phyloP scores from a whole-genome alignment of 805 yeast genomes.

The Vanderwaltozyma yarrowii region DNA sequence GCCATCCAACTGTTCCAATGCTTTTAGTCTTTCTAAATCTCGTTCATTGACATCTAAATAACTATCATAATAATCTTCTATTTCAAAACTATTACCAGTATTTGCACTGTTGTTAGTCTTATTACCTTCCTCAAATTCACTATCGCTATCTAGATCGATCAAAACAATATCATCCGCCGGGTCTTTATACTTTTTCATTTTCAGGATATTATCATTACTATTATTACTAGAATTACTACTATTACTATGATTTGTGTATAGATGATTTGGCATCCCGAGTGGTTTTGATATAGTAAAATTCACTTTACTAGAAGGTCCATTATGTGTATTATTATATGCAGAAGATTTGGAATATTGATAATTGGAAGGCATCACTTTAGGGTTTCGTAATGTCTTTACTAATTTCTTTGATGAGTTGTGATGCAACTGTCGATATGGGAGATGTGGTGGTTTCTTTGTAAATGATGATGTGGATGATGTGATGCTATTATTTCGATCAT shows the following conservation, averaged over 20 bases:
- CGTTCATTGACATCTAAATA: constrained; percentile 12
- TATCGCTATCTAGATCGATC: constrained; percentile 1
- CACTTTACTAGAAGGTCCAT: constrained; percentile 4
- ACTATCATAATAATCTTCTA: constrained; percentile 16
- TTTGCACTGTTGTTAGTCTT: neutral
- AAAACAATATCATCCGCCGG: neutral
- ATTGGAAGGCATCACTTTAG: neutral
- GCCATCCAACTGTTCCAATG: constrained; percentile 10
- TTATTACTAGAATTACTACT: neutral
- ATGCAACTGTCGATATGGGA: neutral
- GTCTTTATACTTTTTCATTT: neutral
- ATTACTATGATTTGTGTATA: neutral
- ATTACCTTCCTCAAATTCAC: neutral
- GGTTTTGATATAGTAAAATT: constrained; percentile 24
- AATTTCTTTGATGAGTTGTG: constrained; percentile 13
- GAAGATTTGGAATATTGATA: neutral
- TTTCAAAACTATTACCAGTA: constrained; percentile 9
- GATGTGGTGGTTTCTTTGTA: constrained; percentile 7
- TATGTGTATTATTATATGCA: neutral
- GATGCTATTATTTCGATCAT: constrained; percentile 1
- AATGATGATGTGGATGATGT: constrained; percentile 9
- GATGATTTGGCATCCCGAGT: constrained; percentile 5
- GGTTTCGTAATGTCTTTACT: constrained; percentile 28
- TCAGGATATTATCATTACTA: neutral
- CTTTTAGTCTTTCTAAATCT: constrained; percentile 9